Conservation (phyloP, 2,329 filamentous ascomycete species). For the Colletotrichum echinochloae region DNA sequence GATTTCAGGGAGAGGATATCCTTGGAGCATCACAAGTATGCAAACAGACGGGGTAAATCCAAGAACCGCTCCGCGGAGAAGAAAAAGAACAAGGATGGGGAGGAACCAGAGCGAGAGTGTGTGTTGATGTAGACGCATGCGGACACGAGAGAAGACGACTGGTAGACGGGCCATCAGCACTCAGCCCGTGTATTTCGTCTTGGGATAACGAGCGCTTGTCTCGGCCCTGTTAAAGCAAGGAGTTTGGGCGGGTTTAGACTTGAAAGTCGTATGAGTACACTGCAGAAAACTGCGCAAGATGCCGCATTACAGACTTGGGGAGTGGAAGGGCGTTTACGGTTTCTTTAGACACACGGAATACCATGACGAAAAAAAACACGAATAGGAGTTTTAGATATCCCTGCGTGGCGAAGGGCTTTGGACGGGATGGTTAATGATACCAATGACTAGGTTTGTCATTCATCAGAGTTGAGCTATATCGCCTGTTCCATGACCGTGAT, state of each 20-base stretch:
- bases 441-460: slow-evolving; percentile 31
- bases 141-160: background rate
- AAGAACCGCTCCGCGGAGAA: slow-evolving; percentile 54
- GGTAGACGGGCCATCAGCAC: background rate
- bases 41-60: slow-evolving; percentile 52
- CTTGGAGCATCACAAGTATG: slow-evolving; percentile 47
- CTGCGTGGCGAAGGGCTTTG: background rate
- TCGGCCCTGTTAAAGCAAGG: slow-evolving; percentile 29
- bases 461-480: slow-evolving; percentile 23
- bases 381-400: background rate
- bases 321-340: slow-evolving; percentile 22
- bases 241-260: slow-evolving; percentile 32
- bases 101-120: slow-evolving; percentile 60
- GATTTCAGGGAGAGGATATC: slow-evolving; percentile 35
- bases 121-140: slow-evolving; percentile 56
- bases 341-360: slow-evolving; percentile 27
- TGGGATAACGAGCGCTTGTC: slow-evolving; percentile 19
- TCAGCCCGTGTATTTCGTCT: slow-evolving; percentile 5
- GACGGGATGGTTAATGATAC: slow-evolving; percentile 21
- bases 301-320: background rate
- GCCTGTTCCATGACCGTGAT: background rate
- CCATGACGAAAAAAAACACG: slow-evolving; percentile 22
- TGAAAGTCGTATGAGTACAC: slow-evolving; percentile 15
- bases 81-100: slow-evolving; percentile 48
- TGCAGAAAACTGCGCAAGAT: background rate